Evolutionary conservation across 306 rosid species (phyloP).

Genomic region (Acacia confusa): DNA sequence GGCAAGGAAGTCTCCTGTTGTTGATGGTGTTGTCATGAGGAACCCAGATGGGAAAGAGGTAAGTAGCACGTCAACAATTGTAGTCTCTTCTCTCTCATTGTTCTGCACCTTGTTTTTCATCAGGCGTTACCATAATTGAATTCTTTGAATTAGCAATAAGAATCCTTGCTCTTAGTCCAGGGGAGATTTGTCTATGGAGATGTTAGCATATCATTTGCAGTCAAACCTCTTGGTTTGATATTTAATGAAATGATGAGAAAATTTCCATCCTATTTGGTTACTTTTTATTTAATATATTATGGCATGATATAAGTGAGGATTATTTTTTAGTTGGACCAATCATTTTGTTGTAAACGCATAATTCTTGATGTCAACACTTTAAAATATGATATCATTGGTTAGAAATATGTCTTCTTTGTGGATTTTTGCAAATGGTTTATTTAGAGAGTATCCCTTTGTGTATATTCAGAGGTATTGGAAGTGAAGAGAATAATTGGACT

Average conservation of each 20-base stretch:
- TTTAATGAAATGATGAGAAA: neutral
- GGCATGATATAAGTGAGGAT: neutral
- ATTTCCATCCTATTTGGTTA: neutral
- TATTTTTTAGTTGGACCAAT: neutral
- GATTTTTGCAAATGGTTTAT: neutral
- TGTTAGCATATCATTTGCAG: neutral
- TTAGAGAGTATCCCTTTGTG: neutral
- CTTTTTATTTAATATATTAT: neutral
- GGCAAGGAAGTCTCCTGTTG: constrained; percentile 99
- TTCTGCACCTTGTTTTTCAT: constrained; percentile 26
- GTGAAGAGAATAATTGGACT: neutral
- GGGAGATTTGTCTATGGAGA: neutral
- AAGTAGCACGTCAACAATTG: constrained; percentile 36
- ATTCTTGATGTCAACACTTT: neutral
- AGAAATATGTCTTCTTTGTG: neutral
- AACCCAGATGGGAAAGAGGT: constrained; percentile 98
- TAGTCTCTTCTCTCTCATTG: constrained; percentile 23
- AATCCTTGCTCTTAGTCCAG: neutral
- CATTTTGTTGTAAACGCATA: neutral
- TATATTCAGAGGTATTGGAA: neutral
- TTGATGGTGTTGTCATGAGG: constrained; percentile 99
- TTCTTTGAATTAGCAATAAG: neutral
- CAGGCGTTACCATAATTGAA: neutral
- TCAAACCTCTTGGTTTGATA: neutral
- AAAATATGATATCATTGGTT: neutral